Evolutionary conservation across 176 grass and related monocot genomes (phyloP), one percentile per base, ranked within the genome.

Genomic region (Eragrostis nindensis): DNA sequence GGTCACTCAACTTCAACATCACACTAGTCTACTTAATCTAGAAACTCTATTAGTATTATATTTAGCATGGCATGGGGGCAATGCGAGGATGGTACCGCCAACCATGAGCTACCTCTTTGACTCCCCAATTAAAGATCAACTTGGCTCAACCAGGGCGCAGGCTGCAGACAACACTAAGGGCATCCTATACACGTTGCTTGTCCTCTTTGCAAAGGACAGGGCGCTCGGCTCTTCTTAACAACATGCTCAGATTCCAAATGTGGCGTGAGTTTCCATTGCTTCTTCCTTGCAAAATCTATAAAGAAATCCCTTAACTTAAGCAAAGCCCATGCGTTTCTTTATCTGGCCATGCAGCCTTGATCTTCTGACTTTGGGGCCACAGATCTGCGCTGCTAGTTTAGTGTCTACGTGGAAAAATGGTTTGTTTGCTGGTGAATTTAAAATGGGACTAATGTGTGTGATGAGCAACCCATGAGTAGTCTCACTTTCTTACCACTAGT

Each of bases 61-160:
- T 48, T 8, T 14, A 19, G 72, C 74, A 83, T n/a, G n/a, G n/a
- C n/a, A n/a, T 52, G 42, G 75, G 29, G 47, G 11, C 11, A 7
- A 62, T 24, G 22, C 52, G 44, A 80, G 62, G 25, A 53, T 19
- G 62, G 82, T 84, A 66, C 48, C 24, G 65, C 19, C 52, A 41
- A 56, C 30, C 40, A 73, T 63, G 38, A 62, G 12, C 77, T 83
- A 55, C 83, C 69, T 0, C 83, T 87, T 86, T 86, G 83, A 89
- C 80, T 73, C 43, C 44, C 9, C 24, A 85, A 78, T 83, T 21
- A 87, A 86, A 24, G 70, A 66, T 78, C 46, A 88, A 74, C 39
- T 39, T 24, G 72, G 5, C 62, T 10, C 16, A 32, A 67, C 60
- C 52, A 57, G 70, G 55, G 60, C 11, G 18, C 60, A 56, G n/a